These are phyloP conservation scores for Pogostemon cablin DNA, from an alignment of 257 asterid species.

Conservation along the genomic window DNA sequence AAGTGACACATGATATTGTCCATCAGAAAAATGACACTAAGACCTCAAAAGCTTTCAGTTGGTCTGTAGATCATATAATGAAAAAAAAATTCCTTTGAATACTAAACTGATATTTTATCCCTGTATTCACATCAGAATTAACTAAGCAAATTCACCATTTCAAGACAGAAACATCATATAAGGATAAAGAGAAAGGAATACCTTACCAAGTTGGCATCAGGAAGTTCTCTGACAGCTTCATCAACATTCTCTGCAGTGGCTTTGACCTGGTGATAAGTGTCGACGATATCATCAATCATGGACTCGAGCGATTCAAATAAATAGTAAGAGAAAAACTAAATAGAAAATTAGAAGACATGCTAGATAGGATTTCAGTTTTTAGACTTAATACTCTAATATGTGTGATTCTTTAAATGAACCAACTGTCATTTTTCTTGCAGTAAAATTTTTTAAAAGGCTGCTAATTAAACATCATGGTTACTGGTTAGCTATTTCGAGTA, in stretches of 20 bases:
- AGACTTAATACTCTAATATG: not conserved
- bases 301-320: constrained; percentile 14
- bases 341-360: not conserved
- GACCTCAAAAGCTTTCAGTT: constrained; percentile 20
- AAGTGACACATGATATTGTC: constrained; percentile 35
- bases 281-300: constrained; percentile 11
- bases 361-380: not conserved
- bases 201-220: constrained; percentile 99
- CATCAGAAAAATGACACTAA: constrained; percentile 39
- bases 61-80: constrained; percentile 23
- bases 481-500: not conserved
- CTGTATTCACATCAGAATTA: constrained; percentile 1
- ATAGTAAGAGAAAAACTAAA: not conserved
- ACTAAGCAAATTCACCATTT: constrained; percentile 17
- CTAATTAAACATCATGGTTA: constrained; percentile 5
- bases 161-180: constrained; percentile 26
- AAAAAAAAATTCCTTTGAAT: constrained; percentile 1
- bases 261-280: constrained; percentile 66
- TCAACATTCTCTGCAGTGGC: constrained; percentile 96
- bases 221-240: constrained; percentile 98
- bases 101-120: constrained; percentile 14
- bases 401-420: not conserved
- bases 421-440: not conserved
- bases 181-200: constrained; percentile 60
- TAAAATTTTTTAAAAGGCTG: not conserved